Base-by-base conservation (phyloP, 2,329 filamentous ascomycete genomes). In the Chaetomium globosum region DNA sequence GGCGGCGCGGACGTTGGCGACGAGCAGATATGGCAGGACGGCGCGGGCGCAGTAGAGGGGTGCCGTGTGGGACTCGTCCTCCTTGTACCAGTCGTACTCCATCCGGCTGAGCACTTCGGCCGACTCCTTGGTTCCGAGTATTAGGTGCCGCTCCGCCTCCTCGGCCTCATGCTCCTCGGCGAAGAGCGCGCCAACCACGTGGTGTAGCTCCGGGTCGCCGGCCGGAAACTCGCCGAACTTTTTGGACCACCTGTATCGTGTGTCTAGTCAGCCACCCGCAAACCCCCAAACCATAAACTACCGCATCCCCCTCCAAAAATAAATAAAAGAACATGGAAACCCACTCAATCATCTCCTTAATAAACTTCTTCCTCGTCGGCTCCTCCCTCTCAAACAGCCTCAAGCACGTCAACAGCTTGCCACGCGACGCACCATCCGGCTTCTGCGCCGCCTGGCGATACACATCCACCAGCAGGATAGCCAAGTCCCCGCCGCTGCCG, bases 141-240 rank as follows among this genome's bases (percentile, higher is more conserved):
- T 78, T 63, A 99, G 83, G 77, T 99, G 95, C 71, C 88, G 86
- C 78, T 99, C 96, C 16, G 96, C 95, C 66, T 97, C 93, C 81
- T 97, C 96, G 30, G 89, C 86, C 67, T 97, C 92, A 77, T 93
- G 90, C 72, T 97, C 94, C 74, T 96, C 90, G n/a, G 93, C 94
- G 76, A 92, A 97, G 52, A 97, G 81, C 36, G 87, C 88, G 59
- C 95, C 95, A 43, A 89, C 89, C 52, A 96, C 93, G 79, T 98
- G 93, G 78, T 99, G 95, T 63, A 99, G 82, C 73, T 98, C 95
- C 2, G 94, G 90, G 74, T 99, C 95, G 66, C 95, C 95, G 59
- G 92, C 90, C 56, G 95, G 93, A 76, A 91, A 92, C 54, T 95
- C 91, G 71, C 93, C 92, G 74, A 87, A 89, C 76, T 90, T 94